A percentile compares a stretch with the other conserved stretches of the same genome.
phyloP scores from a whole-genome alignment of 2,329 filamentous ascomycete genomes.

The Claviceps humidiphila region DNA sequence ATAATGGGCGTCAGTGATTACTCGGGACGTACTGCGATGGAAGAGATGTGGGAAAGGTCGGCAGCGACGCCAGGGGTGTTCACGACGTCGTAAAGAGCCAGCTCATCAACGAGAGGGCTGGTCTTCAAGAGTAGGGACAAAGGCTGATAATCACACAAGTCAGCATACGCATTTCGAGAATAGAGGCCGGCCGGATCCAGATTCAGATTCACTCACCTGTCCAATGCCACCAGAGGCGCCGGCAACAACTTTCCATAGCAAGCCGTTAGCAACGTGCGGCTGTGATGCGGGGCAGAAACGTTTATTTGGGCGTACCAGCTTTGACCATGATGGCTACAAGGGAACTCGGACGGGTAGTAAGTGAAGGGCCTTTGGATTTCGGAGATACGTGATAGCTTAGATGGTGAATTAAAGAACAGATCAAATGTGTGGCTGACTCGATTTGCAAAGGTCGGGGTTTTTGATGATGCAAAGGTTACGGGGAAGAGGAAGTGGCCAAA shows the following conservation, averaged over 20 bases:
- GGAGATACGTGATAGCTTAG: not conserved
- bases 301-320: slow-evolving; percentile 34
- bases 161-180: slow-evolving; percentile 6
- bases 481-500: not conserved
- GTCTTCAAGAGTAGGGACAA: slow-evolving; percentile 94
- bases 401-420: not conserved
- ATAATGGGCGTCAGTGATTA: slow-evolving; percentile 4
- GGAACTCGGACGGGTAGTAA: not conserved
- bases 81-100: slow-evolving; percentile 97
- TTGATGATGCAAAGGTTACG: not conserved
- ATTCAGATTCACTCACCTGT: slow-evolving; percentile 48
- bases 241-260: slow-evolving; percentile 54
- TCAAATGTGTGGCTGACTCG: not conserved
- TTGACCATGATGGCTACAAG: slow-evolving; percentile 38
- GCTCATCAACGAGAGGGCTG: slow-evolving; percentile 75
- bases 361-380: not conserved
- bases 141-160: slow-evolving; percentile 43
- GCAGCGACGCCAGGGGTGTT: slow-evolving; percentile 94
- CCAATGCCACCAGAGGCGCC: slow-evolving; percentile 97
- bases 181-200: not conserved
- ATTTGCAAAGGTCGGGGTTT: not conserved
- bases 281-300: slow-evolving; percentile 14
- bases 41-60: slow-evolving; percentile 95
- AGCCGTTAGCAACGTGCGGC: slow-evolving; percentile 6
- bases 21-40: slow-evolving; percentile 49